A percentile compares a stretch with the other conserved stretches of the same genome.
phyloP scores from a whole-genome alignment of 23 red algal species.

The Pyropia haitanensis region DNA sequence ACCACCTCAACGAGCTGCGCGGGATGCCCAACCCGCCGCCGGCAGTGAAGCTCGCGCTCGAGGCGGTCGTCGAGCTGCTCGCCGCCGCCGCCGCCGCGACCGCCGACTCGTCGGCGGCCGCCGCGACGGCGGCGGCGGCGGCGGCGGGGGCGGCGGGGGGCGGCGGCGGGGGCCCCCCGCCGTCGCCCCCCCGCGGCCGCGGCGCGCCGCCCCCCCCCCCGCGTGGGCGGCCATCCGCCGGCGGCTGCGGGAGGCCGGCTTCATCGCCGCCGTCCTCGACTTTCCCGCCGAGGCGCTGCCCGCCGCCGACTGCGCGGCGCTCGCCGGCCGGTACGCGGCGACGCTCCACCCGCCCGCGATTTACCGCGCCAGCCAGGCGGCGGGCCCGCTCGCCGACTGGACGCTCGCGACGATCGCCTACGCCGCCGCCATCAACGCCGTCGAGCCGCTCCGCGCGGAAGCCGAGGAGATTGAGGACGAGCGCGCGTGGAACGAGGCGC shows the following conservation, averaged over 20 bases:
- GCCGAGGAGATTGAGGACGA: constrained; percentile 38
- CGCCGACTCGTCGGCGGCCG: not conserved
- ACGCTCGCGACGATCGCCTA: constrained; percentile 36
- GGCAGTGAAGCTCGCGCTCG: constrained; percentile 35
- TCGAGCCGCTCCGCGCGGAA: constrained; percentile 38
- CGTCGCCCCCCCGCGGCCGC: not conserved
- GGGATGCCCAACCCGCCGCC: constrained; percentile 60
- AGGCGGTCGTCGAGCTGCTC: constrained; percentile 53
- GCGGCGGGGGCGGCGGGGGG: too few species aligned
- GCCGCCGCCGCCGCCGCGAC: constrained; percentile 8
- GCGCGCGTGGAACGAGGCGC: constrained; percentile 16
- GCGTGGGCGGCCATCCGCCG: constrained; percentile 35
- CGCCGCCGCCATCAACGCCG: constrained; percentile 22
- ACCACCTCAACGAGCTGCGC: constrained; percentile 44
- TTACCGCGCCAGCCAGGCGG: constrained; percentile 18
- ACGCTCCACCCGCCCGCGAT: too few species aligned
- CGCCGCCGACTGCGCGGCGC: constrained; percentile 29
- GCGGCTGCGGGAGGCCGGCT: constrained; percentile 44
- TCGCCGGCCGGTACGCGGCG: constrained; percentile 11
- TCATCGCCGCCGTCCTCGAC: constrained; percentile 43
- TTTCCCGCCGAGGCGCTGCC: constrained; percentile 26
- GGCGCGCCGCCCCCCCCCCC: constrained; percentile 3
- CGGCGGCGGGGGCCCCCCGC: too few species aligned
- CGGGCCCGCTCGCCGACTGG: constrained; percentile 57
- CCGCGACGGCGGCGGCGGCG: too few species aligned